Evolutionary conservation across 345 rosid genomes (phyloP).

Genomic region (Zanthoxylum bungeanum): DNA sequence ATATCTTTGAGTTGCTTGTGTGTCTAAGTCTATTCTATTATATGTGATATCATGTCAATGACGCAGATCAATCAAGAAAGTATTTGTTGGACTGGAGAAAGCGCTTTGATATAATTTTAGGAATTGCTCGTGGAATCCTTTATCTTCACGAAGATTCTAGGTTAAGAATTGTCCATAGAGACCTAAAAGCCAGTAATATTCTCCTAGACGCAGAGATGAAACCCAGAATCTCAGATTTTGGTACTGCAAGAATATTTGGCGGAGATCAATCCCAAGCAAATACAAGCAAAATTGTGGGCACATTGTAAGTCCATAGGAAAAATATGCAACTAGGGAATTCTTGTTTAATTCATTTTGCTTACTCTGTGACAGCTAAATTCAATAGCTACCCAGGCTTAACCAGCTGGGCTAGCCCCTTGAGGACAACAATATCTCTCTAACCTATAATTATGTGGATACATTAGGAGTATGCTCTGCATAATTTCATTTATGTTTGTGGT

Average conservation of each 20-base stretch:
- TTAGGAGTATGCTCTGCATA: too few relatives aligned
- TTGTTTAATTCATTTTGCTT: too few relatives aligned
- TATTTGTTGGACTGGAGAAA: not conserved
- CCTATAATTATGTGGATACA: too few relatives aligned
- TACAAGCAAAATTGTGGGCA: slow-evolving; percentile 14
- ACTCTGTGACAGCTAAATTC: too few relatives aligned
- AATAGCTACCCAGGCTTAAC: too few relatives aligned
- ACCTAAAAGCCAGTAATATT: slow-evolving; percentile 19
- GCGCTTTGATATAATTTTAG: slow-evolving; percentile 8
- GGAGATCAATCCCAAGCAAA: slow-evolving; percentile 14
- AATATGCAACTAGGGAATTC: too few relatives aligned
- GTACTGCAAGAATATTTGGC: slow-evolving; percentile 9
- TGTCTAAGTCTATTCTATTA: too few relatives aligned
- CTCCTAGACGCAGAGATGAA: slow-evolving; percentile 14
- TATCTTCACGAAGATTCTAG: slow-evolving; percentile 26
- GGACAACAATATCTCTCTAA: too few relatives aligned
- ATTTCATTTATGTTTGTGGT: too few relatives aligned
- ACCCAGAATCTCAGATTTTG: slow-evolving; percentile 24
- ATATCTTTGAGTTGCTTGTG: not conserved
- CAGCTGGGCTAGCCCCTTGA: too few relatives aligned
- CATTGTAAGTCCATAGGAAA: slow-evolving; percentile 21
- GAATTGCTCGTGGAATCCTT: slow-evolving; percentile 19
- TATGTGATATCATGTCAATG: not conserved
- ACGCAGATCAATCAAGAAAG: not conserved
- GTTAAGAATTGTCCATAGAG: slow-evolving; percentile 17